Evolutionary conservation across 176 grass and related monocot genomes (phyloP), one percentile per base, ranked within the genome.

Genomic region (Metroxylon sagu): DNA sequence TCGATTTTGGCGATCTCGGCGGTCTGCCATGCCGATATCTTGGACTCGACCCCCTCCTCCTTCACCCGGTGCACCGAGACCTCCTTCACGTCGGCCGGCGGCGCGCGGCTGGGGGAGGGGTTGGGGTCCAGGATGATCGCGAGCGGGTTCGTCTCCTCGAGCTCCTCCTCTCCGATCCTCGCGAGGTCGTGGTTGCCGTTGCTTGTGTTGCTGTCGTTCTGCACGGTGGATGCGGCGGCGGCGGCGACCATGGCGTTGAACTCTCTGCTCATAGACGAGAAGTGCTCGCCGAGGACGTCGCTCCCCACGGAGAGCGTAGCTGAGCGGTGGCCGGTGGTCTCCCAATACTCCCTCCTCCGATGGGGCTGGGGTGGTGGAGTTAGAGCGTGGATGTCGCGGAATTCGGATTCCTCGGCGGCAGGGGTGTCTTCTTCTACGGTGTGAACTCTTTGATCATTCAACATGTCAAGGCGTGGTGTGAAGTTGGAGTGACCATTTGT

Each of bases 221-320:
- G 23, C 52, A 74, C 25, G 48, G 56, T 71, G 39, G 79, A 71
- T n/a, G n/a, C n/a, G n/a, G n/a, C n/a, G n/a, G 80, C 85, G 4
- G 77, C 80, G 74, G 79, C 82, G 26, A 85, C 82, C 82, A 90
- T 83, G 26, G 72, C 82, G 75, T 60, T 79, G 79, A 82, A 82
- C 82, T 90, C 87, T 25, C 72, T 78, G 72, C 71, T 82, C 82
- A 90, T 85, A 65, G 64, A 74, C 63, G 56, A 56, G 58, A 85
- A 79, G 28, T 78, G 74, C 57, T 90, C 82, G 27, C 68, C 70
- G 30, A 62, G 59, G 5, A 50, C 69, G 56, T 60, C 30, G 57
- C 57, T 71, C 56, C 70, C 23, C 7, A 62, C 27, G 5, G 70
- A 72, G 50, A 62, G 59, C 49, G 63, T 25, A 17, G 63, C 53